Evolutionary conservation across 83 land plant genomes (phyloP).

Genomic region (Thuja plicata): DNA sequence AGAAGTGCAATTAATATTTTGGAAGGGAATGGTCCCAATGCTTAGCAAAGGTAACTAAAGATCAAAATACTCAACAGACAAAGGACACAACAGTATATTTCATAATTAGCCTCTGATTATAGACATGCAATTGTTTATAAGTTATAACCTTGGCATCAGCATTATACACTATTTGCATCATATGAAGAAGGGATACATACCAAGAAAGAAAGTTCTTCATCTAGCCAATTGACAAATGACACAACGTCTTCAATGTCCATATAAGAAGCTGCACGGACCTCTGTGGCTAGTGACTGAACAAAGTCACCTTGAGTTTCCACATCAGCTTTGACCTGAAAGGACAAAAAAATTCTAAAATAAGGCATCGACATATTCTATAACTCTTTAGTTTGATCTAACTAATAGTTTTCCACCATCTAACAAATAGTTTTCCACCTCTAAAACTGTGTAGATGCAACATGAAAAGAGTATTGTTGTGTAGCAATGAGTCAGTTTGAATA

Average conservation of each 20-base stretch:
- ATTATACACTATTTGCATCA: neutral
- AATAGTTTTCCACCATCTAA: neutral
- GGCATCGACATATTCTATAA: neutral
- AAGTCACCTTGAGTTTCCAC: conserved; percentile 99
- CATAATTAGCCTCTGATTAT: neutral
- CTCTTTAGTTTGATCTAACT: neutral
- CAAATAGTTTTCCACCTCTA: neutral
- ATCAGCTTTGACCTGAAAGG: conserved; percentile 92
- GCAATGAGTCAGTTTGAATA: neutral
- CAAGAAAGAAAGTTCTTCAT: conserved; percentile 98
- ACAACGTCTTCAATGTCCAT: conserved; percentile 75
- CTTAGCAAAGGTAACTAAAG: neutral
- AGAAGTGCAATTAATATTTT: neutral
- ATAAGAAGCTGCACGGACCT: conserved; percentile 86
- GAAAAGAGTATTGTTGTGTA: neutral
- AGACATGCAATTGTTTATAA: neutral
- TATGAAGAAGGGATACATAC: conserved; percentile 33
- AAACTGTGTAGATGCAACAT: neutral
- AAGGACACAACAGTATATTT: neutral
- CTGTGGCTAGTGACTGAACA: conserved; percentile 82
- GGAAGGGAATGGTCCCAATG: neutral
- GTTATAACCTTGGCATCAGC: neutral
- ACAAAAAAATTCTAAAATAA: neutral
- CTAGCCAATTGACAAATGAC: conserved; percentile 92
- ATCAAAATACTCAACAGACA: neutral